Conservation (phyloP, 352 stramenopile genomes). For the Thraustotheca clavata region DNA sequence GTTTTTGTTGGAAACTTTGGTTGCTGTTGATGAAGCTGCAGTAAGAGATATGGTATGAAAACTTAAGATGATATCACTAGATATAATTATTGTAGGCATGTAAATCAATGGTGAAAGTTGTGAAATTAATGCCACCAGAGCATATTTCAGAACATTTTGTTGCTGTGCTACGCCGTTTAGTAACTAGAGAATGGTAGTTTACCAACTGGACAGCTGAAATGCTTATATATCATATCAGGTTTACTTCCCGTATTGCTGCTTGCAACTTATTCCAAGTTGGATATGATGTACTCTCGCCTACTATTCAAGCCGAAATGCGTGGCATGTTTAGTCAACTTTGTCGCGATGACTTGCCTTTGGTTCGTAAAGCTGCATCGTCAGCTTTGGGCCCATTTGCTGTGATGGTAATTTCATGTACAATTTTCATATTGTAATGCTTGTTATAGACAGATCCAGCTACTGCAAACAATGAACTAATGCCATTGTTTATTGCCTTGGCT, state of each 20-base stretch:
- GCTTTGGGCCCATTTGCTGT: constrained; percentile 85
- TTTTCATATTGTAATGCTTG: neutral
- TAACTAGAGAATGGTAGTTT: constrained; percentile 92
- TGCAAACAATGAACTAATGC: constrained; percentile 66
- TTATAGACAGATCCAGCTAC: constrained; percentile 52
- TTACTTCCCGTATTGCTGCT: constrained; percentile 78
- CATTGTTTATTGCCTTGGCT: constrained; percentile 72
- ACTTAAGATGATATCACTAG: neutral
- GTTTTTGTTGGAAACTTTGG: constrained; percentile 90
- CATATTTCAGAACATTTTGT: constrained; percentile 89
- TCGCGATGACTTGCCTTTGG: constrained; percentile 96
- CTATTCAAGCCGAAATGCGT: constrained; percentile 77
- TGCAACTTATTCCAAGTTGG: constrained; percentile 75
- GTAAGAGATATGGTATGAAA: constrained; percentile 83
- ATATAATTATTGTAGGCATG: constrained; percentile 45
- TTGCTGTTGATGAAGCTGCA: constrained; percentile 91
- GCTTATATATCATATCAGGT: constrained; percentile 27
- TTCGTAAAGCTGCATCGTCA: constrained; percentile 86
- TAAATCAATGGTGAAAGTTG: constrained; percentile 82
- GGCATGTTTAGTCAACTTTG: constrained; percentile 91
- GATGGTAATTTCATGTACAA: constrained; percentile 27
- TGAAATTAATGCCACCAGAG: constrained; percentile 73
- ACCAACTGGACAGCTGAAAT: neutral
- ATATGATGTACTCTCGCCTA: constrained; percentile 41
- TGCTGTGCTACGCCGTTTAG: constrained; percentile 88